Evolutionary conservation across 164 flowering plant genomes (phyloP), one percentile per base, ranked within the genome.

Genomic region (Magnolia sinica): DNA sequence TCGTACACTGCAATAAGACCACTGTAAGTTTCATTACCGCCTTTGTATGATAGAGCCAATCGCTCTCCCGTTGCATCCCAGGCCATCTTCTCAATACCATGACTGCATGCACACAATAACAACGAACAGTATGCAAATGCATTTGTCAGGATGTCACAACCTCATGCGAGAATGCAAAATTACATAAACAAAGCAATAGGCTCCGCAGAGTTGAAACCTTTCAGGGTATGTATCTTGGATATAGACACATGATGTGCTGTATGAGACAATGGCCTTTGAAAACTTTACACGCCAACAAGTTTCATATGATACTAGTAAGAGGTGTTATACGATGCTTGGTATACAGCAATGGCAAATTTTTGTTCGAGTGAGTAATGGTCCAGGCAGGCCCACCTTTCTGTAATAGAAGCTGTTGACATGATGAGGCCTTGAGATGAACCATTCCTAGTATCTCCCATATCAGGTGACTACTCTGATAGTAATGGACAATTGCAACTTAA

Each of bases 61-160:
- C 98, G 84, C 84, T 96, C 98, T 71, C 99, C 99, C 52, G 98
- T 89, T 82, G 90, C 92, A 90, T 94, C 97, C 98, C 99, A 96
- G 0, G 98, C 97, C 77, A 94, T 86, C 88, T 89, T 96, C 83
- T 92, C 98, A 85, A 96, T 88, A 24, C 89, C 86, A 73, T 78
- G 83, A 70, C 99, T 92, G 86, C 87, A 87, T 67, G 49, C 23
- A 23, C 3, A 20, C 11, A 19, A 45, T 58, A 16, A 49, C n/a
- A 55, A 55, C 18, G 4, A 49, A 50, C 45, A n/a, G 22, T 19
- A n/a, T 70, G 24, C 9, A 9, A 8, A 64, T 29, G 22, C 22
- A 24, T 66, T 66, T 18, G 65, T 63, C 65, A 24, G 29, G 27
- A 68, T 8, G 29, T 16, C 16, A 58, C 22, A 73, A 58, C 16